Conservation (phyloP, 1,284 basidiomycete species). For the Puccinia sorghi region DNA sequence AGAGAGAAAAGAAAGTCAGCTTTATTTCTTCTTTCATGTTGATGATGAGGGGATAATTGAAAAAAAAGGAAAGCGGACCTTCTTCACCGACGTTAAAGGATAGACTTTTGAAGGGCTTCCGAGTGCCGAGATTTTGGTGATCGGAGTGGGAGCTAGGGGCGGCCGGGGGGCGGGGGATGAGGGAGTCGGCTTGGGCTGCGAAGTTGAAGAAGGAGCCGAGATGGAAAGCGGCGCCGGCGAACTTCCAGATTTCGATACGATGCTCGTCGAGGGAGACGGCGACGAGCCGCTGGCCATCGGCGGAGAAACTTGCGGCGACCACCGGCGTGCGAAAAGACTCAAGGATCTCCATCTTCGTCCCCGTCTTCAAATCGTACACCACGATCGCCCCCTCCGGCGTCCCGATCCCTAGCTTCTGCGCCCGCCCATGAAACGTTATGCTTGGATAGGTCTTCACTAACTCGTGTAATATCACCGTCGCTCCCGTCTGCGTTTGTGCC, state of each 20-base stretch:
- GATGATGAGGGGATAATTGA: constrained; percentile 1
- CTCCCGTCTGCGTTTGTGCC: constrained; percentile 83
- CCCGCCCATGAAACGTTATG: constrained; percentile 81
- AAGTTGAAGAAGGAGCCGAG: constrained; percentile 61
- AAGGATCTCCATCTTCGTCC: constrained; percentile 88
- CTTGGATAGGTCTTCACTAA: constrained; percentile 74
- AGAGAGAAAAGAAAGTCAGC: constrained; percentile 53
- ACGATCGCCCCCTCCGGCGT: constrained; percentile 79
- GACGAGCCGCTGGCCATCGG: constrained; percentile 84
- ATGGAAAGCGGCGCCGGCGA: constrained; percentile 61
- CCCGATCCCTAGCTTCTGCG: constrained; percentile 87
- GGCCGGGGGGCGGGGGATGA: background rate
- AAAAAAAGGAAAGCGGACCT: constrained; percentile 55
- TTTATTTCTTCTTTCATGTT: background rate
- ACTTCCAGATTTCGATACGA: constrained; percentile 58
- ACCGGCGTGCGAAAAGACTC: constrained; percentile 81
- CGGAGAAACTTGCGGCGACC: constrained; percentile 81
- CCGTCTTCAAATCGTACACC: constrained; percentile 96
- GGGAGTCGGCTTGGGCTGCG: constrained; percentile 52
- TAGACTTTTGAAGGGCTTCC: constrained; percentile 77
- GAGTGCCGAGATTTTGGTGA: constrained; percentile 21
- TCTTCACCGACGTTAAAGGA: constrained; percentile 66
- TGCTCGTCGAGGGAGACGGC: constrained; percentile 79
- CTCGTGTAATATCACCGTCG: constrained; percentile 87
- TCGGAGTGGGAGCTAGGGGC: background rate